phyloP scores from a whole-genome alignment of 257 asterid species.

The Ocimum tenuiflorum region DNA sequence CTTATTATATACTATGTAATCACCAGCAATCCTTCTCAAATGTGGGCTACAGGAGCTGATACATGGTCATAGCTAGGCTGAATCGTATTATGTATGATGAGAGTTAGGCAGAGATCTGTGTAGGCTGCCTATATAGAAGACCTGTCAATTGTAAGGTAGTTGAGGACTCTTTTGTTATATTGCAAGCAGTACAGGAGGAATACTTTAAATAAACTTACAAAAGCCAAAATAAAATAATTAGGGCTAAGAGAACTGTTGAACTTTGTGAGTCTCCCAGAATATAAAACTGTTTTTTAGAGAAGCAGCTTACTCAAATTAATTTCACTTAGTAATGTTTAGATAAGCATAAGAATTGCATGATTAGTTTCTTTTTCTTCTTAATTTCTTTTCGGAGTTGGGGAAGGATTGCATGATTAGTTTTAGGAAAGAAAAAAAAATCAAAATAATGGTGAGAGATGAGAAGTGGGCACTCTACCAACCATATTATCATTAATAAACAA shows the following conservation, averaged over 20 bases:
- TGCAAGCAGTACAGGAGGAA: neutral
- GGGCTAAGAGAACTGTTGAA: no score
- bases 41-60: constrained; percentile 4
- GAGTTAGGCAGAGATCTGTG: neutral
- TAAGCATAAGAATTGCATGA: neutral
- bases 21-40: neutral
- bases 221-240: neutral
- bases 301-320: neutral
- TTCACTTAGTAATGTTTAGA: neutral
- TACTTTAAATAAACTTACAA: neutral
- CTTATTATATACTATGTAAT: neutral
- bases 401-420: constrained; percentile 7
- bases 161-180: neutral
- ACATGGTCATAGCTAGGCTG: neutral
- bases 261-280: no score
- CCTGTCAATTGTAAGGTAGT: neutral
- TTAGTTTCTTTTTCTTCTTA: no score
- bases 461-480: constrained; percentile 19
- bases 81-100: neutral
- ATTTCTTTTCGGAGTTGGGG: no score
- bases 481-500: constrained; percentile 2
- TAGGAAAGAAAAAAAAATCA: constrained; percentile 6
- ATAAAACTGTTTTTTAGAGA: neutral
- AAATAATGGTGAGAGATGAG: constrained; percentile 11
- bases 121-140: neutral